Base-by-base conservation (phyloP, 2,329 filamentous ascomycete species). In the Colletotrichum falcatum region DNA sequence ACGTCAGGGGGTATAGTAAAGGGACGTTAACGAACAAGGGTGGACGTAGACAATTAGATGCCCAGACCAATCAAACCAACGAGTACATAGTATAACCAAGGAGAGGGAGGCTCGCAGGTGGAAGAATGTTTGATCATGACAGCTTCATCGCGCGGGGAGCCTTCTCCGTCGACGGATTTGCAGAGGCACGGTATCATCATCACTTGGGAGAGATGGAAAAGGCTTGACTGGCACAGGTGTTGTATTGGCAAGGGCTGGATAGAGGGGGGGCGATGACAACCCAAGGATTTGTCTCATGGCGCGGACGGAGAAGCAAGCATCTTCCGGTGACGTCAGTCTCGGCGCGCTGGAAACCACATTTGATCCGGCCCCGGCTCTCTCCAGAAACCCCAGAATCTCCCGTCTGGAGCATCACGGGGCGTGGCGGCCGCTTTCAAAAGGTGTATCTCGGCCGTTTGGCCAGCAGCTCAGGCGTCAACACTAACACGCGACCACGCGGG, bases 281-380 rank as follows among this genome's bases (percentile, higher is more conserved):
- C 39, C 2, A 18, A 18, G 14, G 37, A 39, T 39, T 18, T 16
- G n/a, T 18, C 14, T 20, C 1, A 42, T 11, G 42, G 28, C 6
- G 7, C 58, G 33, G n/a, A 4, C 23, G 18, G 30, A 53, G 42
- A 11, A 44, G 44, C 3, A 33, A 26, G 33, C 54, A 61, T 33
- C 56, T 65, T 35, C 26, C 18, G 5, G 44, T 70, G 58, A 71
- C 68, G 68, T 71, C 68, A 71, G 20, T 18, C 53, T 48, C 64
- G 64, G 65, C 30, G 37, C 46, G 30, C 46, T 48, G 44, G 7
- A 54, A 26, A 39, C 64, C 68, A 44, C 44, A 53, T 63, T 68
- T 49, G 68, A 54, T 63, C 59, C 46, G 46, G 48, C 49, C 51
- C 35, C 46, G 44, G 64, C 23, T 46, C 58, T 5, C 37, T 37